Evolutionary conservation across 2,329 filamentous ascomycete genomes (phyloP), one percentile per base, ranked within the genome.

Genomic region (Colletotrichum tropicale): DNA sequence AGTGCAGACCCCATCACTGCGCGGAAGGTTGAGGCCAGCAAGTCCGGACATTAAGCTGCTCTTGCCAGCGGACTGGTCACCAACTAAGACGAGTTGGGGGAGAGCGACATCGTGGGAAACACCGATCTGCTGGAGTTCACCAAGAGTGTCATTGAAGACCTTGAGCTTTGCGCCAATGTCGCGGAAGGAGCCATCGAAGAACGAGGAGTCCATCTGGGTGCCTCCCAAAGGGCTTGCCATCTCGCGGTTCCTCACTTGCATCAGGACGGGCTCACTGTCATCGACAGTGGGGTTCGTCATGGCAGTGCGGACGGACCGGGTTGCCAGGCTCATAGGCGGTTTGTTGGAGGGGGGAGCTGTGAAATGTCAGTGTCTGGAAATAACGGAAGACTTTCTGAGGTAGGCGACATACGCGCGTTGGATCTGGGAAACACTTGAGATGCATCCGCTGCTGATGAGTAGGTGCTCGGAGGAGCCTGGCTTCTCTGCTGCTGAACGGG

Each of bases 41-140:
- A 94, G 90, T 0, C 91, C 92, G 15, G 92, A 92, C 89, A 91
- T 91, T 7, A 91, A 81, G 32, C 87, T 95, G 0, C 93, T 95
- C 81, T 98, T 98, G 0, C 96, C 96, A 0, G 95, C 94, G 1
- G 92, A 94, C 80, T 98, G 96, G 65, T 98, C 95, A 0, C 96
- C 96, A 0, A 98, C 92, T 0, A 98, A 91, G 8, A 96, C 94
- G 12, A 98, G 92, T 78, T 95, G 95, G 0, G 96, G 95, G 0
- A 98, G 86, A 0, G 91, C 90, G 0, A 95, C 90, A 6, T 92
- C 90, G 21, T 94, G 91, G 66, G 94, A 92, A 1, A 98, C 92
- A 0, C 94, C 94, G 0, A 96, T 88, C 8, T 92, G 89, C 66
- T 95, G 91, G 0, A 98, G 89, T 64, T 93, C 90, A 5, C 91